Conservation (phyloP, 371 early-diverging fungal genomes). For the Mucor circinelloides region DNA sequence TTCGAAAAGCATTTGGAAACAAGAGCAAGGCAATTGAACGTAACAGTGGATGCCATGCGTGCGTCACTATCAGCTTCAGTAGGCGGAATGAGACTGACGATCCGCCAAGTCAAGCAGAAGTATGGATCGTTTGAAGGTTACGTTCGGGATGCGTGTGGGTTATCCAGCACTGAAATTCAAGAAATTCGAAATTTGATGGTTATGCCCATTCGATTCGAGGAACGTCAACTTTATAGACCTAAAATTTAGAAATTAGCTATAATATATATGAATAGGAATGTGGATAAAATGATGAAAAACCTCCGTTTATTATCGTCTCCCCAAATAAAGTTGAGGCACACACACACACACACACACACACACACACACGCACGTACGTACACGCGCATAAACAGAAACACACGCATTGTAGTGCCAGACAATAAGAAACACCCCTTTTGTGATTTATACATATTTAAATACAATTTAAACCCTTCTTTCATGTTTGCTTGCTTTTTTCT, state of each 20-base stretch:
- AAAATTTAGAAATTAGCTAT: constrained; percentile 19
- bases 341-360: neutral
- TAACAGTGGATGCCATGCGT: constrained; percentile 33
- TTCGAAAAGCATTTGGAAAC: constrained; percentile 17
- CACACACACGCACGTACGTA: neutral
- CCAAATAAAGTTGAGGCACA: neutral
- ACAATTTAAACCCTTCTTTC: neutral
- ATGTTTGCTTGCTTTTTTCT: neutral
- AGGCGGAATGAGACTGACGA: constrained; percentile 35
- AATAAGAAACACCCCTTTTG: constrained; percentile 3
- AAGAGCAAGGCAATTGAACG: constrained; percentile 19
- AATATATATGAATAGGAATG: neutral
- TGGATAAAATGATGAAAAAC: neutral
- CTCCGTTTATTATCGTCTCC: neutral
- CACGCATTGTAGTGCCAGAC: neutral
- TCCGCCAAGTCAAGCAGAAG: constrained; percentile 19
- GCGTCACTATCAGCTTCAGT: constrained; percentile 45
- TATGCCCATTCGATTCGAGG: constrained; percentile 39
- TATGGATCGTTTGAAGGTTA: constrained; percentile 42
- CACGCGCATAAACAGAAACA: neutral
- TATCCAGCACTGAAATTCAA: constrained; percentile 21
- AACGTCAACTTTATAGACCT: constrained; percentile 40
- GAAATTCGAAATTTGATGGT: constrained; percentile 32
- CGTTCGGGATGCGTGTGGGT: constrained; percentile 27
- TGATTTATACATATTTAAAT: constrained; percentile 1